Evolutionary conservation across 2,329 filamentous ascomycete genomes (phyloP), one percentile per base, ranked within the genome.

Genomic region (Sclerotinia spermophila): DNA sequence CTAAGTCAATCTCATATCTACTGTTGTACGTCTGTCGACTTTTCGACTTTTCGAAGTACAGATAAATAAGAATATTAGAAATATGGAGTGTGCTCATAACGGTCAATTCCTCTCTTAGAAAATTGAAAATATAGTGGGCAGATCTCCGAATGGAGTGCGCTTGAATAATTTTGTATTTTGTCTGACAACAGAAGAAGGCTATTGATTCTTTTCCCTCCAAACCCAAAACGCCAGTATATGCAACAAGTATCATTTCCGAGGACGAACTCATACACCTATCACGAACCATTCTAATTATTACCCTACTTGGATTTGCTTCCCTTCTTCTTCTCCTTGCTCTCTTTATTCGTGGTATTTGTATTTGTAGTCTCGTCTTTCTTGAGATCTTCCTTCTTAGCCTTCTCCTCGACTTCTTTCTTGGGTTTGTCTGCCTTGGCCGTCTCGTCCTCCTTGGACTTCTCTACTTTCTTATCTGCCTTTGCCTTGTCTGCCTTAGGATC

Each of bases 401-500:
- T 27, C 44, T 42, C 58, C 5, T 64, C 56, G 27, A 17, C 56
- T 24, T 58, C 66, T 30, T 48, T 45, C 66, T 67, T 59, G 19
- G 35, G 42, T 13, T 44, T n/a, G 19, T 51, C 44, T n/a, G 21
- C 33, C 64, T 67, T 67, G 1, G 33, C 38, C n/a, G 35, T 55
- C 21, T 44, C 38, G 10, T 67, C 65, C 19, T 69, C 66, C 17
- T 60, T 62, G n/a, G 24, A 68, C 42, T 72, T 69, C 35, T 71
- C 59, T 19, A 60, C 62, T 67, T 75, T 73, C 56, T 73, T 75
- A 40, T 67, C 74, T 42, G 68, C 71, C 60, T 75, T 73, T 35
- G 73, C 61, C 67, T 82, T 81, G 38, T 86, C 81, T 45, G 86
- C 88, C 78, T 86, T 89, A 1, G 92, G 92, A 80, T 94, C 89